These are phyloP conservation scores for Calocybe cyanea DNA, from an alignment of 768 basidiomycete species.

Conservation along the genomic window DNA sequence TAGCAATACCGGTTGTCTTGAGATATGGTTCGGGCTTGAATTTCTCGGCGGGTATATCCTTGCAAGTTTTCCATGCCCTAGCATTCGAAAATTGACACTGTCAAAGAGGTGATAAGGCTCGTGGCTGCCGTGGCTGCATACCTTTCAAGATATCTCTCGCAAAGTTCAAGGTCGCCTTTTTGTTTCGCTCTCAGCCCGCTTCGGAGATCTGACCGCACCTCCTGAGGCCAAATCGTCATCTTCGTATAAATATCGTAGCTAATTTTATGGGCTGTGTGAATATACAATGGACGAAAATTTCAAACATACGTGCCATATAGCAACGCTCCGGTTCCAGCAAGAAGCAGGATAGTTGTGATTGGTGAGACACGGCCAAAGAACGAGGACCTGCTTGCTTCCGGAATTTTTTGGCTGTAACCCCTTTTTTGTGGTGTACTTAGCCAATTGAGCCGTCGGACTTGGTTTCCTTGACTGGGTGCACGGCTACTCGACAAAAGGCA, in stretches of 20 bases:
- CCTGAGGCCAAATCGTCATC: conserved; percentile 64
- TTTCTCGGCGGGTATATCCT: conserved; percentile 34
- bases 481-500: too few relatives aligned
- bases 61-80: conserved; percentile 57
- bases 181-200: conserved; percentile 61
- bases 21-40: conserved; percentile 50
- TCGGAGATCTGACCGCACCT: conserved; percentile 61
- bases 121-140: conserved; percentile 25
- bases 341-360: conserved; percentile 25
- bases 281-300: background rate
- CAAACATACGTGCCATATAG: conserved; percentile 32
- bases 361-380: too few relatives aligned
- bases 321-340: conserved; percentile 26
- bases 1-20: conserved; percentile 65
- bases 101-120: background rate
- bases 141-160: conserved; percentile 52
- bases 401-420: too few relatives aligned
- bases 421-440: too few relatives aligned
- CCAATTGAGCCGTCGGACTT: too few relatives aligned
- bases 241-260: conserved; percentile 56
- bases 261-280: background rate
- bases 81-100: conserved; percentile 10
- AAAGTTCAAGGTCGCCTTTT: conserved; percentile 48
- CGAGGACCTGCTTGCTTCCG: too few relatives aligned
- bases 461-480: too few relatives aligned